A percentile compares a stretch with the other conserved stretches of the same genome.
These are phyloP conservation scores for Termitomyces sp. DNA, from an alignment of 768 basidiomycete genomes.

Conservation along the genomic window DNA sequence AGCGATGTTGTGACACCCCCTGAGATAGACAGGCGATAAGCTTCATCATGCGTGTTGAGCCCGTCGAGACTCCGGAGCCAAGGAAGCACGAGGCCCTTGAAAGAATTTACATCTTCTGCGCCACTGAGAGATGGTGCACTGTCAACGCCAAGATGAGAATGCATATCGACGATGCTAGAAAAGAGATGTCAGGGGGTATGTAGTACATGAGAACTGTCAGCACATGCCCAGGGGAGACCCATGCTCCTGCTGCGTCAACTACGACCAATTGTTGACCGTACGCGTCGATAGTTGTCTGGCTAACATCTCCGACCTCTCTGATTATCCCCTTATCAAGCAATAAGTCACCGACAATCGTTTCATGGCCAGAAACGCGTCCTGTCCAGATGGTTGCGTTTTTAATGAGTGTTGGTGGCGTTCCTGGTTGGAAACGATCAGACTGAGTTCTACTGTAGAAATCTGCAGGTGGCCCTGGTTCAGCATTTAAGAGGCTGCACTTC, in stretches of 20 bases:
- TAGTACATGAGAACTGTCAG: neutral
- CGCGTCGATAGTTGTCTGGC: conserved; percentile 17
- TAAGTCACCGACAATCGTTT: conserved; percentile 53
- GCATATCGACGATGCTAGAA: conserved; percentile 38
- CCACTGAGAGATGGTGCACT: conserved; percentile 29
- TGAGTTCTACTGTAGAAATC: conserved; percentile 31
- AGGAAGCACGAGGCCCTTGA: conserved; percentile 40
- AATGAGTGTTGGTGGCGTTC: conserved; percentile 59
- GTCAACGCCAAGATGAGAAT: conserved; percentile 35
- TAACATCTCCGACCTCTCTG: conserved; percentile 41
- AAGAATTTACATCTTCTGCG: conserved; percentile 50
- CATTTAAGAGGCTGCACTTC: conserved; percentile 43
- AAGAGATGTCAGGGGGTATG: neutral
- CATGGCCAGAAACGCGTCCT: conserved; percentile 50
- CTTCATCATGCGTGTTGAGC: conserved; percentile 74
- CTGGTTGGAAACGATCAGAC: conserved; percentile 60
- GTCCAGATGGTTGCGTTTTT: conserved; percentile 82
- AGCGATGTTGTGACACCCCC: conserved; percentile 79
- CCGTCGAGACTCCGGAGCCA: conserved; percentile 76
- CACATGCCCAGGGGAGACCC: conserved; percentile 43
- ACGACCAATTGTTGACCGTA: conserved; percentile 21
- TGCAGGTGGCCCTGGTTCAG: conserved; percentile 39
- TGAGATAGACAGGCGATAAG: conserved; percentile 59
- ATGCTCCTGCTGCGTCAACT: conserved; percentile 56
- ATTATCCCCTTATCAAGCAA: conserved; percentile 63